Conservation (phyloP, 148 eudicot genomes). For the Vaccinium corymbosum region DNA sequence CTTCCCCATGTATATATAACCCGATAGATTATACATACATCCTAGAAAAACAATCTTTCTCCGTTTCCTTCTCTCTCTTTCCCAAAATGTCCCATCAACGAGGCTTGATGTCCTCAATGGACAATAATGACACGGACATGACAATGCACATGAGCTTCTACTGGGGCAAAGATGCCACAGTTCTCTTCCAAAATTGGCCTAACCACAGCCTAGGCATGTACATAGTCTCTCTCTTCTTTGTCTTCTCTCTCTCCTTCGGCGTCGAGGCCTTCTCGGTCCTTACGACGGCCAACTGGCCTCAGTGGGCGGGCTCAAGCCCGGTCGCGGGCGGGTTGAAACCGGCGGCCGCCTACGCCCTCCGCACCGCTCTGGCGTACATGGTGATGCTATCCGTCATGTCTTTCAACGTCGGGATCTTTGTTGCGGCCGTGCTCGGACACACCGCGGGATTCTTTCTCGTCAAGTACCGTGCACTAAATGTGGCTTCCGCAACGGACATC, state of each 20-base stretch:
- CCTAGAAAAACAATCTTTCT: background rate
- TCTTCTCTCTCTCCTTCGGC: constrained; percentile 25
- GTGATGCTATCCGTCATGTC: constrained; percentile 55
- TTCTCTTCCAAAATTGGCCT: constrained; percentile 42
- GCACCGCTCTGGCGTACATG: constrained; percentile 33
- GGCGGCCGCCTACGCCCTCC: constrained; percentile 24
- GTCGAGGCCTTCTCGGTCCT: constrained; percentile 21
- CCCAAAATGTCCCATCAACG: constrained; percentile 8
- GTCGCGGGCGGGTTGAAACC: background rate
- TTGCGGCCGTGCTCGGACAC: constrained; percentile 38
- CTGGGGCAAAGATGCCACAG: constrained; percentile 36
- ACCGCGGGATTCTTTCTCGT: constrained; percentile 25
- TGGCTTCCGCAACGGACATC: background rate
- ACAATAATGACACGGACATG: constrained; percentile 12
- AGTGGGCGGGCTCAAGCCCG: constrained; percentile 7
- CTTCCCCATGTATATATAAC: background rate
- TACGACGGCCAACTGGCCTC: background rate
- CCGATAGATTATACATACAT: background rate
- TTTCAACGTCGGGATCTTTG: constrained; percentile 39
- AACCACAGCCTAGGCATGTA: constrained; percentile 29
- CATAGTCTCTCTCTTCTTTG: constrained; percentile 25
- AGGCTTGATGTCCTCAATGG: constrained; percentile 19
- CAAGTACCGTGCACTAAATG: constrained; percentile 13
- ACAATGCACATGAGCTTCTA: constrained; percentile 40
- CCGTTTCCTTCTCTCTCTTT: background rate